These are phyloP conservation scores for Eucalyptus polybractea DNA, from an alignment of 345 rosid species.

Conservation along the genomic window DNA sequence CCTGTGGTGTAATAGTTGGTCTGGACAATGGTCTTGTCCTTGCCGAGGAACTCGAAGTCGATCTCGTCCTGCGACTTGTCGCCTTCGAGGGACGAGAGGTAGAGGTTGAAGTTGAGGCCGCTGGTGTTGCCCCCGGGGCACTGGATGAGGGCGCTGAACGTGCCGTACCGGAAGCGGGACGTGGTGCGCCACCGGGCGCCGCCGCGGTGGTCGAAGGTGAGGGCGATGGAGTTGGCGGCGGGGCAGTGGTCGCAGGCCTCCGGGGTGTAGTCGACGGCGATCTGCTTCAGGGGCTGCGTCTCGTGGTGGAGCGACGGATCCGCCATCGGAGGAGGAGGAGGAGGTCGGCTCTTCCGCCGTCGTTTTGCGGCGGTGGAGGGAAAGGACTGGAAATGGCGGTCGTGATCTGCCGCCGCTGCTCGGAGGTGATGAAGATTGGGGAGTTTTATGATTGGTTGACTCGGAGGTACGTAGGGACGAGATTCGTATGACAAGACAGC, in stretches of 20 bases:
- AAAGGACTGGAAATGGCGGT: not conserved
- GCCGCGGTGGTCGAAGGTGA: conserved; percentile 44
- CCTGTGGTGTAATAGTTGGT: conserved; percentile 46
- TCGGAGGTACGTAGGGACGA: not conserved
- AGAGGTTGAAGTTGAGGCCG: conserved; percentile 57
- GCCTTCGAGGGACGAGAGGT: conserved; percentile 56
- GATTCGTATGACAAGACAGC: not conserved
- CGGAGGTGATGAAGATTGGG: not conserved
- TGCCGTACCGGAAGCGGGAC: conserved; percentile 45
- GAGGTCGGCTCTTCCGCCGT: not conserved
- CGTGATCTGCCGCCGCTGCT: not conserved
- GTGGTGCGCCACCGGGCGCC: conserved; percentile 60
- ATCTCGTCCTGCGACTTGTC: conserved; percentile 57
- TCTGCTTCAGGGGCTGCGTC: conserved; percentile 34
- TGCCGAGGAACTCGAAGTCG: conserved; percentile 62
- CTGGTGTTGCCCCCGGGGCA: conserved; percentile 49
- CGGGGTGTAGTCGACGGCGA: conserved; percentile 50
- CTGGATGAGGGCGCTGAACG: conserved; percentile 36
- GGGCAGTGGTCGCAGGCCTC: conserved; percentile 46
- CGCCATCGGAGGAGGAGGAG: conserved; percentile 13
- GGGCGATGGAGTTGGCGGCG: conserved; percentile 28
- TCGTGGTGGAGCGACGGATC: conserved; percentile 26
- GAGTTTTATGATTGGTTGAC: not conserved
- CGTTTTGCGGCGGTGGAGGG: not conserved
- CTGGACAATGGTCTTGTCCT: conserved; percentile 30